These are phyloP conservation scores for Didymella keratinophila DNA, from an alignment of 2,329 filamentous ascomycete genomes.

Conservation along the genomic window DNA sequence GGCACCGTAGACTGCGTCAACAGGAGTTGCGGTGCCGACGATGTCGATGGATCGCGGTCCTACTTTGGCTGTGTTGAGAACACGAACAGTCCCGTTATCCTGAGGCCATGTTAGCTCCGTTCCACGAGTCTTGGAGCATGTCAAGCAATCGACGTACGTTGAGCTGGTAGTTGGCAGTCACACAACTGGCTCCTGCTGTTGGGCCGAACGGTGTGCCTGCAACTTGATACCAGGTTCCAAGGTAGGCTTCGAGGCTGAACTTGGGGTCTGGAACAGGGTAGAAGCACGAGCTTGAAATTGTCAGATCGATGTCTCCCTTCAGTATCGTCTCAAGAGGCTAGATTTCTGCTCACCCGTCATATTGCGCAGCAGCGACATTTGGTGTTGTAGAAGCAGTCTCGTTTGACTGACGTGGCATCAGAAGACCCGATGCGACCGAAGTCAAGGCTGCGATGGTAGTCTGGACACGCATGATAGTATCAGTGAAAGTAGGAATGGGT, in stretches of 20 bases:
- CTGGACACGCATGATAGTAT: slow-evolving; percentile 29
- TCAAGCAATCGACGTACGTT: slow-evolving; percentile 22
- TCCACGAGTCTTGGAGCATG: too few relatives aligned
- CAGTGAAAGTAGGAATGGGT: neutral
- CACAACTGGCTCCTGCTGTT: slow-evolving; percentile 36
- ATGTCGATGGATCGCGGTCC: slow-evolving; percentile 27
- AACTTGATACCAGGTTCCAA: slow-evolving; percentile 44
- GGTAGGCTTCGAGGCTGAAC: slow-evolving; percentile 38
- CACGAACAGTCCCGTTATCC: slow-evolving; percentile 36
- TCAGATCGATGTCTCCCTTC: neutral
- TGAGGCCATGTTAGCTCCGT: neutral
- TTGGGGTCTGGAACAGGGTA: slow-evolving; percentile 37
- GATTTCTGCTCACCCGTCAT: slow-evolving; percentile 25
- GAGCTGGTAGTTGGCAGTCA: slow-evolving; percentile 35
- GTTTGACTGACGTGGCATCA: slow-evolving; percentile 25
- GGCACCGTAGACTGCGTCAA: slow-evolving; percentile 29
- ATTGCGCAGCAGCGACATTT: slow-evolving; percentile 33
- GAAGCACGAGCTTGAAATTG: slow-evolving; percentile 27
- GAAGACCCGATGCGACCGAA: slow-evolving; percentile 27
- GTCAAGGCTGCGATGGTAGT: slow-evolving; percentile 28
- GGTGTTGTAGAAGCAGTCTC: slow-evolving; percentile 20
- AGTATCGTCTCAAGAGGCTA: too few relatives aligned
- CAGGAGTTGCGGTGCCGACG: slow-evolving; percentile 35
- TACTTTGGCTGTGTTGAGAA: slow-evolving; percentile 34
- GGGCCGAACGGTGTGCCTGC: slow-evolving; percentile 42